Percentiles rank a stretch among this genome's conserved stretches.
phyloP scores from a whole-genome alignment of 306 rosid genomes.

The Prunus kanzakura region DNA sequence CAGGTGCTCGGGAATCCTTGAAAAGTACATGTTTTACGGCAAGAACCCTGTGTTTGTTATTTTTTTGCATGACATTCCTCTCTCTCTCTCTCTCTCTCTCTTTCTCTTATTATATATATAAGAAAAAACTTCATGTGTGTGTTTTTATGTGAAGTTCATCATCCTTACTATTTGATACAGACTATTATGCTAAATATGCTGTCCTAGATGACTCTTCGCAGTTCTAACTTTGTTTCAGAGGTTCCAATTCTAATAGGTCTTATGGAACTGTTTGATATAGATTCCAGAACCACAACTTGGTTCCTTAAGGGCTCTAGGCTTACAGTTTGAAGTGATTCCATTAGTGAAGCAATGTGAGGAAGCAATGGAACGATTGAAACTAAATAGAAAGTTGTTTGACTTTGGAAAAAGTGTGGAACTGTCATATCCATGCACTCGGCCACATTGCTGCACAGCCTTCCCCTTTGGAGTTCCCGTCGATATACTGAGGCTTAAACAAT shows the following conservation, averaged over 20 bases:
- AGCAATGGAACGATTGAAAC: constrained; percentile 51
- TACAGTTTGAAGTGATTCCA: constrained; percentile 66
- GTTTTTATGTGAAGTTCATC: background rate
- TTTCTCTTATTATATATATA: background rate
- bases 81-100: background rate
- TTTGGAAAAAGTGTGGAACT: constrained; percentile 56
- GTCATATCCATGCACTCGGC: constrained; percentile 52
- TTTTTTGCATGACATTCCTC: background rate
- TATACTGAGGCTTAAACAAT: constrained; percentile 48
- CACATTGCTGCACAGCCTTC: constrained; percentile 53
- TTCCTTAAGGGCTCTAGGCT: constrained; percentile 66
- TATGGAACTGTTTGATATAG: constrained; percentile 43
- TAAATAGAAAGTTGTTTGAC: constrained; percentile 49
- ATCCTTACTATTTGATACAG: background rate
- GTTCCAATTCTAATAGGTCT: constrained; percentile 12
- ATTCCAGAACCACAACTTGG: constrained; percentile 60
- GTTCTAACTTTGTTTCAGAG: background rate
- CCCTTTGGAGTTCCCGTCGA: constrained; percentile 63
- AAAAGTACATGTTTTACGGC: background rate
- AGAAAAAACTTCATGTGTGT: background rate
- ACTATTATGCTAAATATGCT: background rate
- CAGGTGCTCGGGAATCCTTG: background rate
- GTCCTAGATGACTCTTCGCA: background rate
- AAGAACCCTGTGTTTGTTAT: background rate
- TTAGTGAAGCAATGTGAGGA: constrained; percentile 85